Conservation (phyloP, 2,329 filamentous ascomycete genomes). For the Huntiella bhutanensis region DNA sequence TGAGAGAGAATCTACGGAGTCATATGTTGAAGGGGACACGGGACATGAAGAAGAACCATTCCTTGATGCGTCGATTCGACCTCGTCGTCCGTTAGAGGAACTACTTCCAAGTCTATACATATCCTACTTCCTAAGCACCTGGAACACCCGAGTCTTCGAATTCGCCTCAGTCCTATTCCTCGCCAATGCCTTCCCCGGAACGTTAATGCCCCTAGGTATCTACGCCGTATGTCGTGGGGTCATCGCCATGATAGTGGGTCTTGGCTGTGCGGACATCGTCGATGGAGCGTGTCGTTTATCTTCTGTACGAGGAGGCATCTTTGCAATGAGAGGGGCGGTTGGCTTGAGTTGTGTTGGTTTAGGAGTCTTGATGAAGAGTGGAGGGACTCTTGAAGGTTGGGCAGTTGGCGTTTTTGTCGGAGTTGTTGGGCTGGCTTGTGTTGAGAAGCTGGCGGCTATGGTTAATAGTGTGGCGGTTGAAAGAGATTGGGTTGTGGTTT, state of each 20-base stretch:
- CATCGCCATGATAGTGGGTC: slow-evolving; percentile 38
- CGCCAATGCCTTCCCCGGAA: slow-evolving; percentile 34
- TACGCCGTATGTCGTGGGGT: slow-evolving; percentile 45
- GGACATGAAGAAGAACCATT: too few species aligned
- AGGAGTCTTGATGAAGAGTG: slow-evolving; percentile 17
- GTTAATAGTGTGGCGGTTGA: slow-evolving; percentile 52
- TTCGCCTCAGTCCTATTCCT: slow-evolving; percentile 42
- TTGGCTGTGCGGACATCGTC: slow-evolving; percentile 37
- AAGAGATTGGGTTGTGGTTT: slow-evolving; percentile 46
- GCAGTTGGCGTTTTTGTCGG: slow-evolving; percentile 17
- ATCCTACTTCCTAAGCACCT: slow-evolving; percentile 43
- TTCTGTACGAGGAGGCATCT: slow-evolving; percentile 32
- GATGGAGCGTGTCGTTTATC: slow-evolving; percentile 33
- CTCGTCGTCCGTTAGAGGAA: too few species aligned
- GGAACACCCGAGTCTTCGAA: slow-evolving; percentile 46
- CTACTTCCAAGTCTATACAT: slow-evolving; percentile 25
- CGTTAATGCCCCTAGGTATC: slow-evolving; percentile 46
- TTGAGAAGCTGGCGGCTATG: slow-evolving; percentile 48
- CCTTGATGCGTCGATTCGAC: too few species aligned
- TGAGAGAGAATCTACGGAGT: too few species aligned
- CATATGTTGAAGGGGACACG: too few species aligned
- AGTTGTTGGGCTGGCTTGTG: slow-evolving; percentile 36
- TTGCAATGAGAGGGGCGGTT: slow-evolving; percentile 24
- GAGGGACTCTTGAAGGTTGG: background rate
- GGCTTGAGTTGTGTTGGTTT: slow-evolving; percentile 29